Evolutionary conservation across 805 yeast genomes (phyloP), one percentile per base, ranked within the genome.

Genomic region (Pichia insulana): DNA sequence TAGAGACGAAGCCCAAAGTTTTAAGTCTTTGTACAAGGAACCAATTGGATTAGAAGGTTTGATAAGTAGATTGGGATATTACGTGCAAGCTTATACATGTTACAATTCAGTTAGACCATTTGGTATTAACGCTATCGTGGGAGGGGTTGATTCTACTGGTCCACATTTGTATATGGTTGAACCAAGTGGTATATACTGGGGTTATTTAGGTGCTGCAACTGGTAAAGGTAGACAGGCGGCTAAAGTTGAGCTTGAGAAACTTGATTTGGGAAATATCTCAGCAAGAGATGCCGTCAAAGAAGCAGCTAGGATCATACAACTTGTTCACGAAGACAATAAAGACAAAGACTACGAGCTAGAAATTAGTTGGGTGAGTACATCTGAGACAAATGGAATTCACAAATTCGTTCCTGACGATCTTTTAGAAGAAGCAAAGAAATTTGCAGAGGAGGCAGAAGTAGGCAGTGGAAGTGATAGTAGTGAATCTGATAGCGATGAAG

Each of bases 151-250:
- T 60, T 81, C 77, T 34, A 76, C 83, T 47, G 97, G 97, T 11
- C 50, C 64, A 19, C 97, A 90, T 62, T 73, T 92, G 54, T 90
- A 83, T 67, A 92, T 90, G 97, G 72, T 92, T 45, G 99, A 92
- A 62, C 98, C 99, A 54, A 84, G 94, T 61, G 99, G 99, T 48
- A 71, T 87, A 1, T 87, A 81, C 58, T 94, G 98, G 97, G 99
- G 99, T 40, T 92, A 92, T 66, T 73, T 76, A 42, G 98, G 96
- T 47, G 95, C 96, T 32, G 98, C 99, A 15, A 78, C 97, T 4
- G 99, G 99, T 50, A 92, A 90, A 63, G 99, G 99, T 37, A 79
- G 97, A 64, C 99, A 92, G 64, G 77, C 86, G n/a, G 98, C 98
- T 39, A 90, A 90, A 66, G 83, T 90, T 25, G 98, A 92, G 65